Evolutionary conservation across 2,329 filamentous ascomycete species (phyloP), one percentile per base, ranked within the genome.

Genomic region (Kalaharituber pfeilii): DNA sequence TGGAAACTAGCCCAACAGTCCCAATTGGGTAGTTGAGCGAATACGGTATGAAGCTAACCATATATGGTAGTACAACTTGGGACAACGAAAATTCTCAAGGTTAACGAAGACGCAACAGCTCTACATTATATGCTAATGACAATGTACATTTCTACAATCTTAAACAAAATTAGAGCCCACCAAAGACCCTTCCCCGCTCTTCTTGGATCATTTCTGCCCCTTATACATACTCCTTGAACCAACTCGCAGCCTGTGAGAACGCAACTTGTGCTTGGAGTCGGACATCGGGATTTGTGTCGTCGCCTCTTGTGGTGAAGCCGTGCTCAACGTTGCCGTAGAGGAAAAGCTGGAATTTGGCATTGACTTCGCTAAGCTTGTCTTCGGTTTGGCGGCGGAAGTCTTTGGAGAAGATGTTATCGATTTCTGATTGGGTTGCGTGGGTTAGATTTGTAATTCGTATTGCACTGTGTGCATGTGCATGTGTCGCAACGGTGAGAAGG

Each of bases 221-320:
- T 39, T 18, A 39, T 39, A 50, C 20, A 68, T 69, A 70, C 8
- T 39, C 33, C 15, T 13, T 39, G 3, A 39, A 6, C 4, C 33
- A 39, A 13, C 33, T 39, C 33, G 20, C 33, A 15, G 33, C 33
- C 33, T 39, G 33, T 3, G 33, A 13, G 7, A 39, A 39, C 4
- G 33, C 33, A 39, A 18, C 15, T 18, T 39, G 13, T 39, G 33
- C 15, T 39, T 39, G 33, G 33, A 39, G 5, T 39, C 20, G 33
- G 13, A 39, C 4, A 5, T 15, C 33, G 20, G 69, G 69, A 55
- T 73, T 69, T 2, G 69, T 69, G 26, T 74, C 54, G 65, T 91
- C 82, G 26, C 73, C 74, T 53, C 84, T 77, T 1, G 87, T 80
- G 7, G 80, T 73, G 63, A 91, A 94, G 0, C 86, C 86, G 67